Evolutionary conservation across 2,329 filamentous ascomycete genomes (phyloP), one percentile per base, ranked within the genome.

Genomic region (Beauveria sp.): DNA sequence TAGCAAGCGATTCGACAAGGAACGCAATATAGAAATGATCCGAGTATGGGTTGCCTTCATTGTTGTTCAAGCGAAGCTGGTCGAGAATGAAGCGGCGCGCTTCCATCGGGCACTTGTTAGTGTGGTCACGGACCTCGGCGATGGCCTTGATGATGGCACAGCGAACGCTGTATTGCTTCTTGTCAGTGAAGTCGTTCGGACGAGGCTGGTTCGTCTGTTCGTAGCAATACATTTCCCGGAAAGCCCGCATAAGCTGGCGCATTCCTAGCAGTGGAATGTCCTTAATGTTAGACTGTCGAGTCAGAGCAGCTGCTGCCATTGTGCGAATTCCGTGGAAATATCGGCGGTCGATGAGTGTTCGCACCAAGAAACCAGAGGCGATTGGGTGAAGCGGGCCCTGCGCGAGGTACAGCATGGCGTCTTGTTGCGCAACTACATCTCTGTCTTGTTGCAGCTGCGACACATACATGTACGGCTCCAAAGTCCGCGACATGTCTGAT

Each of bases 361-460:
- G 86, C 18, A 92, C 84, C 45, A 98, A 83, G 65, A 98, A 93
- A 0, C 92, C 96, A 1, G 96, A 93, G 34, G 93, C 89, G 47
- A 98, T 84, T 7, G 88, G 86, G 73, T 93, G 90, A 24, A 90
- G 83, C 52, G 85, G 87, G 75, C 71, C 82, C 72, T 74, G 74
- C 46, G 84, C 80, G 66, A 96, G 83, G 70, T 88, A 91, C 69
- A 95, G 81, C 76, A 96, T 85, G 5, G 91, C 85, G 67, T 88
- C 85, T 68, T 87, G 84, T 66, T 88, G 86, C n/a, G 96, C 96
- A 65, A 96, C 91, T 62, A 99, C 91, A 72, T 99, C 96, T 68
- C 93, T 84, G 74, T 99, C 95, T 74, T 99, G 95, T 72, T 99
- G 95, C 64, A 99, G 80, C 73, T 99, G 95, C 24, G 95, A 97